phyloP scores from a whole-genome alignment of 2,329 filamentous ascomycete genomes.

The Colletotrichum graminicola region DNA sequence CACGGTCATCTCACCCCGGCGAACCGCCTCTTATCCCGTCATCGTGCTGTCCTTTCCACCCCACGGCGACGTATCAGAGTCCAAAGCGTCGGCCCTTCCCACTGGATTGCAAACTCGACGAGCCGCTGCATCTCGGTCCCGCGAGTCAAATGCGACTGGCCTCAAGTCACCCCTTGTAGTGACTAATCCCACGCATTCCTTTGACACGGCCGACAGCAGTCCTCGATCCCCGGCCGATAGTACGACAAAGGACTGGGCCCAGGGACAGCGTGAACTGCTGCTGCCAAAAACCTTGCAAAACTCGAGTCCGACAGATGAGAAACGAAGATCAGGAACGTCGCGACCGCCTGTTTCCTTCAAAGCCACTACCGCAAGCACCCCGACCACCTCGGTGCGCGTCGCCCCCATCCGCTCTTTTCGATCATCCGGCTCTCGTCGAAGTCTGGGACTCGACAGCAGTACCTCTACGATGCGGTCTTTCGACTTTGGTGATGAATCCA shows the following conservation, averaged over 20 bases:
- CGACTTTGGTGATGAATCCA: constrained; percentile 58
- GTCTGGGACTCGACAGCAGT: constrained; percentile 66
- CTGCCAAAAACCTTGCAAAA: constrained; percentile 57
- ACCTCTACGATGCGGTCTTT: constrained; percentile 56
- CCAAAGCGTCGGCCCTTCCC: constrained; percentile 47
- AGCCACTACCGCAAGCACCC: constrained; percentile 51
- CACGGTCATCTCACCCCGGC: constrained; percentile 45
- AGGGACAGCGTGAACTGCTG: constrained; percentile 62
- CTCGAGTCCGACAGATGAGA: constrained; percentile 61
- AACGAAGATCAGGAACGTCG: constrained; percentile 54
- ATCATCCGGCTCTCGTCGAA: constrained; percentile 69
- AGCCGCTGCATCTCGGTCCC: constrained; percentile 54
- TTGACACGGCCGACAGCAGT: constrained; percentile 46
- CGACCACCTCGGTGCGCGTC: constrained; percentile 55
- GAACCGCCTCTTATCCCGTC: constrained; percentile 53
- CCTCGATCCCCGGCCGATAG: constrained; percentile 46
- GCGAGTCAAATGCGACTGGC: constrained; percentile 52
- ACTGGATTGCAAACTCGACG: constrained; percentile 53
- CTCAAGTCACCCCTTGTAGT: constrained; percentile 49
- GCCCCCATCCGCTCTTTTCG: constrained; percentile 69
- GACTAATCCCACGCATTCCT: constrained; percentile 50
- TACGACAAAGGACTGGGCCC: constrained; percentile 52
- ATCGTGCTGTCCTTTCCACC: constrained; percentile 28
- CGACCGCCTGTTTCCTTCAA: constrained; percentile 65
- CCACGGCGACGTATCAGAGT: constrained; percentile 40